phyloP scores from a whole-genome alignment of 1,284 basidiomycete species.

The Phellopilus nigrolimitatus region DNA sequence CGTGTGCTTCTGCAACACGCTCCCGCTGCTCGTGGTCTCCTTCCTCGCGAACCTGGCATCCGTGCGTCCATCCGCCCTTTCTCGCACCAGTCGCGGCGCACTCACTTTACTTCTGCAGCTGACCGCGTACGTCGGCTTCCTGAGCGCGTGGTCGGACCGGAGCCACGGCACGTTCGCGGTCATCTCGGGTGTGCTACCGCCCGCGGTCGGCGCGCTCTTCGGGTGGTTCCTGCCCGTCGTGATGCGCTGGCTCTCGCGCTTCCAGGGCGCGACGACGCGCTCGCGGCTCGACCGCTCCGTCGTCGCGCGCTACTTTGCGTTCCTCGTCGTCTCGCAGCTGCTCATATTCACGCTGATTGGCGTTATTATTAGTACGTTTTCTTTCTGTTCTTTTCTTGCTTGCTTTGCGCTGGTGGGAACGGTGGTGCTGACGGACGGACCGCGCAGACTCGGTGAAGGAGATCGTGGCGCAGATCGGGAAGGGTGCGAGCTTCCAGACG shows the following conservation, averaged over 20 bases:
- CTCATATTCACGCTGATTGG: slow-evolving; percentile 90
- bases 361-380: slow-evolving; percentile 72
- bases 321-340: slow-evolving; percentile 86
- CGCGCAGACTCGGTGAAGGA: slow-evolving; percentile 55
- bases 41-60: slow-evolving; percentile 75
- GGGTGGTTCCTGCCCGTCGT: slow-evolving; percentile 83
- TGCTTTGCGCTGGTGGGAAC: too few relatives aligned
- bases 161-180: slow-evolving; percentile 66
- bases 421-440: slow-evolving; percentile 7
- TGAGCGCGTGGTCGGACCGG: slow-evolving; percentile 58
- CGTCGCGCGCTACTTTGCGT: slow-evolving; percentile 85
- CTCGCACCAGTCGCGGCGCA: background rate
- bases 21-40: slow-evolving; percentile 79
- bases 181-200: slow-evolving; percentile 85
- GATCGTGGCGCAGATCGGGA: slow-evolving; percentile 65
- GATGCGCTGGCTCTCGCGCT: slow-evolving; percentile 81
- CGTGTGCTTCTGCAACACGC: slow-evolving; percentile 89
- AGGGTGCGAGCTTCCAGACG: slow-evolving; percentile 57
- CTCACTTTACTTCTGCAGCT: slow-evolving; percentile 35
- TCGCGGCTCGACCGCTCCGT: slow-evolving; percentile 84
- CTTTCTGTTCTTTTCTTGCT: slow-evolving; percentile 12
- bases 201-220: slow-evolving; percentile 83
- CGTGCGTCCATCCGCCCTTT: slow-evolving; percentile 38
- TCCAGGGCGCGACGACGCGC: slow-evolving; percentile 76
- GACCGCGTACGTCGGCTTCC: slow-evolving; percentile 65